Percentiles rank a stretch among this genome's conserved stretches.
Evolutionary conservation across 108 stramenopile genomes (phyloP).

Genomic region (Fragilariopsis cylindrus): DNA sequence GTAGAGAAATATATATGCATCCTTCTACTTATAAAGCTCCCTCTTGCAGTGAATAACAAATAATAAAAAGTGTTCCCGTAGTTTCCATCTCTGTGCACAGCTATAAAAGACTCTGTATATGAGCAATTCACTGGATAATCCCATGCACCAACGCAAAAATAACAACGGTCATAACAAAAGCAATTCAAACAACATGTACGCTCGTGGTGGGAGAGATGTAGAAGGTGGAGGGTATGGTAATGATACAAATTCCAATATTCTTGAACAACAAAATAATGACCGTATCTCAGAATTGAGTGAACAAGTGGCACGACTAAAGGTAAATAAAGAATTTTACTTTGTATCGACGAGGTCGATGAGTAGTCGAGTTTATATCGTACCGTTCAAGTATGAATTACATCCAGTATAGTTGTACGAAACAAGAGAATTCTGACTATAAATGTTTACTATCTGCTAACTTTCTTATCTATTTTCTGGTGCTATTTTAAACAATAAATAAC

Average conservation of each 20-base stretch:
- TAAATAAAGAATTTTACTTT: not conserved
- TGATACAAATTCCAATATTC: constrained; percentile 78
- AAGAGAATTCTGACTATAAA: no score
- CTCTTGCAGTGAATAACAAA: no score
- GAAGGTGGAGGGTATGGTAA: constrained; percentile 61
- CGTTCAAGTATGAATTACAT: no score
- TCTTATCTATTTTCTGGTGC: not conserved
- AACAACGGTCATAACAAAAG: constrained; percentile 31
- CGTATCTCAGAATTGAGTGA: constrained; percentile 80
- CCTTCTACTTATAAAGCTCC: no score
- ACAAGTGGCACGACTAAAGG: constrained; percentile 79
- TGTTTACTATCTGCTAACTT: not conserved
- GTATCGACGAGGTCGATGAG: no score
- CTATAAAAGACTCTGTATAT: not conserved
- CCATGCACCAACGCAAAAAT: constrained; percentile 53
- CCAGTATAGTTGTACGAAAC: no score
- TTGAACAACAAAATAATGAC: constrained; percentile 89
- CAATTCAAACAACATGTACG: constrained; percentile 40
- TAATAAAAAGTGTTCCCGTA: no score
- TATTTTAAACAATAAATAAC: no score
- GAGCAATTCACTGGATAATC: constrained; percentile 7
- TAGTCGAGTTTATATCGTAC: no score
- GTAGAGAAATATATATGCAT: no score
- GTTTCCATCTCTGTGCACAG: no score
- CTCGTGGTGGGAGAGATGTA: constrained; percentile 55